A percentile compares a stretch with the other conserved stretches of the same genome.
Conservation (phyloP, 345 rosid species). For the Cardamine occulta region DNA sequence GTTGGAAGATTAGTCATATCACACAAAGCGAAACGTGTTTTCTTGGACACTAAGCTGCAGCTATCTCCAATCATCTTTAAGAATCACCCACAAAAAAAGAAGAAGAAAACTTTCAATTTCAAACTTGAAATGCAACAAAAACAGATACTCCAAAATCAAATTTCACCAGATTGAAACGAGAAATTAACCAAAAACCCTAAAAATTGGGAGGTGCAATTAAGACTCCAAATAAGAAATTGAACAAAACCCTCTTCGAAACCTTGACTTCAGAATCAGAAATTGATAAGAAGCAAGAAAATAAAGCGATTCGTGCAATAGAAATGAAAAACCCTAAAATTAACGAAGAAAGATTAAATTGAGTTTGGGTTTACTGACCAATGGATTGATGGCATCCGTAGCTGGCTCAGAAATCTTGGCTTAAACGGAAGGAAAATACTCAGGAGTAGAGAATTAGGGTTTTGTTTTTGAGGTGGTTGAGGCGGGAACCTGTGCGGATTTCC, state of each 20-base stretch:
- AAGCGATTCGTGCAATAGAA: constrained; percentile 4
- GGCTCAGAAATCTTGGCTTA: constrained; percentile 5
- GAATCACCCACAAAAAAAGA: background rate
- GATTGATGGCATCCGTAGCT: constrained; percentile 23
- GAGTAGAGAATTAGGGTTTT: constrained; percentile 24
- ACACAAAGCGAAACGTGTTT: constrained; percentile 49
- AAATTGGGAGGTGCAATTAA: background rate
- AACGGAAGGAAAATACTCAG: background rate
- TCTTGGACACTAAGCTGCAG: constrained; percentile 39
- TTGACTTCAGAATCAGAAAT: constrained; percentile 3
- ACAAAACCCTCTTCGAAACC: constrained; percentile 13
- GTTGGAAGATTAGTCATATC: constrained; percentile 65
- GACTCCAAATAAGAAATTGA: background rate
- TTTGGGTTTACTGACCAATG: constrained; percentile 32
- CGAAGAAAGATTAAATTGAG: background rate
- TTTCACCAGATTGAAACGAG: background rate
- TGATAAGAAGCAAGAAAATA: background rate
- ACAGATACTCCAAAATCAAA: background rate
- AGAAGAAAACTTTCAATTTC: background rate
- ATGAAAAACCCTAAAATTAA: constrained; percentile 18
- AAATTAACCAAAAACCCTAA: constrained; percentile 15
- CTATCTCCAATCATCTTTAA: constrained; percentile 59
- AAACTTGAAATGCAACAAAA: constrained; percentile 17
- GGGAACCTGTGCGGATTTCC: constrained; percentile 51
- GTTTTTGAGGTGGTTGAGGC: constrained; percentile 43